Conservation (phyloP, 805 yeast genomes). For the Monosporozyma unispora region DNA sequence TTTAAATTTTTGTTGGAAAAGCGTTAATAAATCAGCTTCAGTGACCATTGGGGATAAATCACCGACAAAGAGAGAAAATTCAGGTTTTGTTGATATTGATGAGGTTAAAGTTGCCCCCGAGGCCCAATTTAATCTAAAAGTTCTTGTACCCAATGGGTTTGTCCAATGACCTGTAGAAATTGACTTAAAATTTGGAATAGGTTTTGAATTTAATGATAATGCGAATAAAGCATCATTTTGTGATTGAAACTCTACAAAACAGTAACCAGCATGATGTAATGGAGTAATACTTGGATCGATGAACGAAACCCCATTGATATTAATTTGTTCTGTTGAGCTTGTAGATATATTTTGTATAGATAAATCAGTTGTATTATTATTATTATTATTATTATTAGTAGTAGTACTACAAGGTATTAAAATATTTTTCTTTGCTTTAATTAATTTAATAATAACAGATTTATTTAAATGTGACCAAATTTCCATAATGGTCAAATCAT, state of each 20-base stretch:
- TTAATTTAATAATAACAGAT: constrained; percentile 56
- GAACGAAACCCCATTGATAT: constrained; percentile 26
- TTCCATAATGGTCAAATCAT: constrained; percentile 48
- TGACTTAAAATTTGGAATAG: constrained; percentile 43
- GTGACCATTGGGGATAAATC: constrained; percentile 71
- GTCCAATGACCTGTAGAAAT: constrained; percentile 17
- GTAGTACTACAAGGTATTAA: constrained; percentile 27
- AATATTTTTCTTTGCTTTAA: constrained; percentile 39
- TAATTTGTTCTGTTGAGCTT: not conserved
- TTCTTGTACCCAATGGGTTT: constrained; percentile 39
- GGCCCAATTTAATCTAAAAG: constrained; percentile 76
- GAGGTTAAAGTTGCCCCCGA: constrained; percentile 69
- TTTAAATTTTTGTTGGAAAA: constrained; percentile 57
- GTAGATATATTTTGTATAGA: no score
- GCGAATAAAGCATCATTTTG: constrained; percentile 66
- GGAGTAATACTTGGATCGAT: constrained; percentile 28
- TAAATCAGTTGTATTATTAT: not conserved
- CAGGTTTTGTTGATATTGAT: constrained; percentile 65
- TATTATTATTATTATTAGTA: not conserved
- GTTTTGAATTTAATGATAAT: constrained; percentile 53
- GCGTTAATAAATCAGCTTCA: constrained; percentile 65
- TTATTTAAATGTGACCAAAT: constrained; percentile 53
- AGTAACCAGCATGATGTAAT: constrained; percentile 52
- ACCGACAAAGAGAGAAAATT: constrained; percentile 73
- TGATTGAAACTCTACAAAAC: constrained; percentile 66